Evolutionary conservation across 441 rosid genomes (phyloP), one percentile per base, ranked within the genome.

Genomic region (Syzygium syzygioides): DNA sequence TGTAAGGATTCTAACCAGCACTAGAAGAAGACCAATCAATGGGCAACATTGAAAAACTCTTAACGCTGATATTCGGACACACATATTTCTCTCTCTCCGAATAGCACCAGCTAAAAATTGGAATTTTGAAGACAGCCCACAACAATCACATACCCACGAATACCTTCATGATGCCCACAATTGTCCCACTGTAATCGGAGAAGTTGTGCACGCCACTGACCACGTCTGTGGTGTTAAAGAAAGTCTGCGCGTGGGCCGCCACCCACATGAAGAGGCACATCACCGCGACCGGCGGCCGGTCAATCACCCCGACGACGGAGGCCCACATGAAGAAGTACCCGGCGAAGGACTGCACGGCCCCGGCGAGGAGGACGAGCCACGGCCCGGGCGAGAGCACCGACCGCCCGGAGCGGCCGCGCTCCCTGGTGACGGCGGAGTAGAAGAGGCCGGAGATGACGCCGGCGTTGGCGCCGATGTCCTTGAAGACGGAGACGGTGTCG

Each of bases 401-500:
- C 2, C 71, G 66, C 14, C 89, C 86, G 20, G 18, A 83, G 3
- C 90, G 93, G 55, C 86, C 92, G 37, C 87, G 68, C 57, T 88
- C 86, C 68, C 89, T 87, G 4, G 95, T 91, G 68, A 93, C 94
- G 83, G 90, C 90, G 32, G 98, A 89, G 90, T 94, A 97, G 9
- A 97, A 93, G 86, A 96, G 91, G 41, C 99, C 99, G 5, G 99
- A 93, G 71, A 96, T 90, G 92, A 95, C 54, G 23, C 96, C 99
- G 89, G 93, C 94, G 94, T 95, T 94, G 83, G 96, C 98, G 45
- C 98, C 99, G 92, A 97, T 95, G 92, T 97, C 98, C 54, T 97
- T 97, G 93, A 96, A 97, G 91, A 97, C 99, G 62, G 99, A 95
- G 91, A 97, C 95, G 87, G 95, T 95, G 92, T 96, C 98, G 86